These are phyloP conservation scores for Saksenaea vasiformis DNA, from an alignment of 371 early-diverging fungal species.

Conservation along the genomic window DNA sequence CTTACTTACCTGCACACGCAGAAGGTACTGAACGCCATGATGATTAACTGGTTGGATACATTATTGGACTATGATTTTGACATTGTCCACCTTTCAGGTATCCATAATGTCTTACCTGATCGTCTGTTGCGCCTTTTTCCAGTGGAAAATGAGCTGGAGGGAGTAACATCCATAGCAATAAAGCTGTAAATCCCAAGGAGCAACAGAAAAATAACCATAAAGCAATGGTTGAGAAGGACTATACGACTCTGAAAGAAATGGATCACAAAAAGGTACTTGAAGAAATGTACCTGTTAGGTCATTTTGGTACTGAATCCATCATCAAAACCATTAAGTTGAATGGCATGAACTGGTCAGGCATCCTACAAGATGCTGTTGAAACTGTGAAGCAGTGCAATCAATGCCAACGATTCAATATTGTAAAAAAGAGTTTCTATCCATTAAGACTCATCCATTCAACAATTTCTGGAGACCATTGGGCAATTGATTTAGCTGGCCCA, in stretches of 20 bases:
- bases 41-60: constrained; percentile 29
- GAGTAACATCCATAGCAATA: too few species aligned
- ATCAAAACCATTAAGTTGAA: constrained; percentile 10
- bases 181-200: too few species aligned
- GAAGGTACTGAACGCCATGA: too few species aligned
- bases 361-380: too few species aligned
- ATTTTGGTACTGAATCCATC: constrained; percentile 21
- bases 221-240: too few species aligned
- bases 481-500: too few species aligned
- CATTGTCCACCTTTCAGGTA: constrained; percentile 24
- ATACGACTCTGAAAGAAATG: constrained; percentile 1
- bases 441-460: constrained; percentile 15
- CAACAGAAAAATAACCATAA: constrained; percentile 30
- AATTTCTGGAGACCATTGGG: constrained; percentile 22
- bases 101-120: constrained; percentile 21
- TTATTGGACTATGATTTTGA: constrained; percentile 24
- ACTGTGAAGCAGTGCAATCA: constrained; percentile 12
- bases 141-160: constrained; percentile 17
- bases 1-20: too few species aligned
- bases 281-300: constrained; percentile 13
- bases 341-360: constrained; percentile 17
- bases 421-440: constrained; percentile 19
- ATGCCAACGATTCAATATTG: constrained; percentile 17
- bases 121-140: constrained; percentile 18
- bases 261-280: constrained; percentile 13